A percentile compares a stretch with the other conserved stretches of the same genome.
Evolutionary conservation across 2,329 filamentous ascomycete species (phyloP).

Genomic region (Apiospora malaysiana): DNA sequence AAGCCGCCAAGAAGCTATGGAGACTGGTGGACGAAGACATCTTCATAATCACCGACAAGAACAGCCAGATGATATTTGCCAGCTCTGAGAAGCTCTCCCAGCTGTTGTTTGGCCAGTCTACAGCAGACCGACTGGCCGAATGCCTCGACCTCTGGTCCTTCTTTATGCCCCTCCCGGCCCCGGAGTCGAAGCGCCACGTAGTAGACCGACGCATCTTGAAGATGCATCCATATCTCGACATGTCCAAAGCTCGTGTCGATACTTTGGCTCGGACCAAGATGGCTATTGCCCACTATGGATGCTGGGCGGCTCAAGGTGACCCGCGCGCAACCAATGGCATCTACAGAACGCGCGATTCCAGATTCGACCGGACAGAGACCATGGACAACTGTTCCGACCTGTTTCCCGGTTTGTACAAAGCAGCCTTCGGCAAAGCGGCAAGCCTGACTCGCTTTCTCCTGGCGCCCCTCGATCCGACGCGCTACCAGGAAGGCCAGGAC

Average conservation of each 20-base stretch:
- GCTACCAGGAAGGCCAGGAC: not conserved
- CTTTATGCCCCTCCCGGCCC: slow-evolving; percentile 23
- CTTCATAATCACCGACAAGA: not conserved
- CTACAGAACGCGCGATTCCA: not conserved
- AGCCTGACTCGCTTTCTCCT: not conserved
- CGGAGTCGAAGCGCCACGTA: slow-evolving; percentile 24
- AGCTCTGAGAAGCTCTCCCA: not conserved
- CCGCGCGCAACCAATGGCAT: not conserved
- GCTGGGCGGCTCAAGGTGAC: not conserved
- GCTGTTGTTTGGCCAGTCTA: not conserved
- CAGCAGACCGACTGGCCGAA: not conserved
- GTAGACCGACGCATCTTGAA: slow-evolving; percentile 26
- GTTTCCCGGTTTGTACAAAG: not conserved
- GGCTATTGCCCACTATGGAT: slow-evolving; percentile 26
- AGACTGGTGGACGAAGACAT: not conserved
- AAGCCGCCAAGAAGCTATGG: not conserved
- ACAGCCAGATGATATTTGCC: not conserved
- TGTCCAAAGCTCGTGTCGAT: slow-evolving; percentile 25
- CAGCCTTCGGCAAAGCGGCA: not conserved
- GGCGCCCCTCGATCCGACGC: not conserved
- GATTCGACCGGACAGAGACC: not conserved
- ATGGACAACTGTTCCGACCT: not conserved
- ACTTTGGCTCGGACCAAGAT: slow-evolving; percentile 25
- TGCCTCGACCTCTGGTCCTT: slow-evolving; percentile 25
- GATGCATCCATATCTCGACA: slow-evolving; percentile 29